Base-by-base conservation (phyloP, 106 monocot genomes). In the Amphibolis antarctica region DNA sequence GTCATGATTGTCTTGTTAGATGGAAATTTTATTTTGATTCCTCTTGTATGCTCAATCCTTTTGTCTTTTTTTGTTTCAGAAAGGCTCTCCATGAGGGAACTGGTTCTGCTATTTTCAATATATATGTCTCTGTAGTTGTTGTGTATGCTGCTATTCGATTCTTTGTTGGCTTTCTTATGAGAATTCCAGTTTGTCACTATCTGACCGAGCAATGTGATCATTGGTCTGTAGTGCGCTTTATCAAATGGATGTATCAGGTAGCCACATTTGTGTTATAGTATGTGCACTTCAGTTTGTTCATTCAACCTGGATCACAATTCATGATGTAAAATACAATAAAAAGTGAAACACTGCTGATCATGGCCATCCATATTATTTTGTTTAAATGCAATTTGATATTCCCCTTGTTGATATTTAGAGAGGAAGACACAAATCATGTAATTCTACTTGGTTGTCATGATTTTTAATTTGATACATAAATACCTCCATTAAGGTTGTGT, bases 191-290 rank as follows among this genome's bases (percentile, higher is more conserved):
- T 42, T 96, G 86, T 62, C 90, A 54, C 25, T 73, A 46, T 59
- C 63, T 96, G 23, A 82, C 76, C 5, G 78, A 82, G 28, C 65
- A 67, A 49, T 94, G 93, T 72, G 69, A 94, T 51, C 77, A 73
- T 10, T 89, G 86, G 89, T 75, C 81, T 75, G 1, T 89, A 53
- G 51, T 83, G 36, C 89, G 93, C 28, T 75, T 86, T 69, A 47
- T 76, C 18, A 89, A 89, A 64, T 94, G 93, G 93, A 81, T 94
- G 86, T 76, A 89, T 61, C 85, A 94, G 88, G 93, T 59, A 19
- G 47, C 15, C 9, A 44, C 18, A 12, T 11, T 47, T 48, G 19
- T 17, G 12, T 65, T 54, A 46, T 57, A 69, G 55, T 65, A n/a
- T 54, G 25, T 79, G 67, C n/a, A n/a, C n/a, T n/a, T n/a, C n/a